Conservation (phyloP, 306 rosid species). For the Trifolium subterraneum region DNA sequence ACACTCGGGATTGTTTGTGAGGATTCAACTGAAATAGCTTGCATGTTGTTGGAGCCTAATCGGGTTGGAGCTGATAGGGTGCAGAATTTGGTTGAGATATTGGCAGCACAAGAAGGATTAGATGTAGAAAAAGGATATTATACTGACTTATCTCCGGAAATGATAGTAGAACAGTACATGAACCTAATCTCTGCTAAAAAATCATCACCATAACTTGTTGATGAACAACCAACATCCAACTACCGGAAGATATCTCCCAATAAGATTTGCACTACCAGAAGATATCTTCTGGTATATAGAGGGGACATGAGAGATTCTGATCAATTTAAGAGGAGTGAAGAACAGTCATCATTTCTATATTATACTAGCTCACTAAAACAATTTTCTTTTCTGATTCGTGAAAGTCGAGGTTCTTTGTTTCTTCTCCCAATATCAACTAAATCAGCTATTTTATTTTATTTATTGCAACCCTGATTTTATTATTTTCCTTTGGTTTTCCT, state of each 20-base stretch:
- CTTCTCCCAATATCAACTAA: too few species aligned
- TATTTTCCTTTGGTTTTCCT: background rate
- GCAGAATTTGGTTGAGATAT: slow-evolving; percentile 70
- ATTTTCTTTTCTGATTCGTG: too few species aligned
- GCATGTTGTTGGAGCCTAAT: slow-evolving; percentile 84
- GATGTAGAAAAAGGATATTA: slow-evolving; percentile 83
- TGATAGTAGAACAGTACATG: slow-evolving; percentile 58
- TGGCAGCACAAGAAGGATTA: slow-evolving; percentile 75
- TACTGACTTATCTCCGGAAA: slow-evolving; percentile 76
- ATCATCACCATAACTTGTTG: slow-evolving; percentile 18
- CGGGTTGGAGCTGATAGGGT: slow-evolving; percentile 75
- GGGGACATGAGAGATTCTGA: too few species aligned
- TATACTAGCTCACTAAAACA: too few species aligned
- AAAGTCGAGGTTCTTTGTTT: too few species aligned
- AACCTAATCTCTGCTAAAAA: slow-evolving; percentile 52
- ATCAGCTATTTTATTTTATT: too few species aligned
- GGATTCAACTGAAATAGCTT: slow-evolving; percentile 71
- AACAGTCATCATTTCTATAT: too few species aligned
- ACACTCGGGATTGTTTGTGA: slow-evolving; percentile 66
- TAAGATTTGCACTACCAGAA: too few species aligned
- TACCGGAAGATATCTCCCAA: background rate
- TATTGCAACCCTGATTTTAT: background rate
- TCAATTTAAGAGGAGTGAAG: too few species aligned
- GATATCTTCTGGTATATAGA: background rate
- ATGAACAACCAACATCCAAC: background rate